phyloP scores from a whole-genome alignment of 345 rosid species.

The Capsella bursapastoris region DNA sequence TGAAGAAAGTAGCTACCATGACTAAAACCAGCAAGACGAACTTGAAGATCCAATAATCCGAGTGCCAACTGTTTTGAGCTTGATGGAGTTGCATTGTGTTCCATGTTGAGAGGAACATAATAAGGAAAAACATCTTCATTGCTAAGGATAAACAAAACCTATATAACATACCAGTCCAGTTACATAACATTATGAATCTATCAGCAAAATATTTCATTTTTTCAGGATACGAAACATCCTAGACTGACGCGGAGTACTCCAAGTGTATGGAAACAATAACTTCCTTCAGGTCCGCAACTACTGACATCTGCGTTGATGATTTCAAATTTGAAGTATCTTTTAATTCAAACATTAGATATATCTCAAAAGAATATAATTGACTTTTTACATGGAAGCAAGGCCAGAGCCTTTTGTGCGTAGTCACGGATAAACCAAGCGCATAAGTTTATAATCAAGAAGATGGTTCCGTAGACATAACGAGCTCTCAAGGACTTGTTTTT shows the following conservation, averaged over 20 bases:
- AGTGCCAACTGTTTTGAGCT: slow-evolving; percentile 71
- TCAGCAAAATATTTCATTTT: not conserved
- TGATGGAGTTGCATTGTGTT: slow-evolving; percentile 63
- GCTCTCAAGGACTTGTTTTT: slow-evolving; percentile 60
- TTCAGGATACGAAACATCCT: slow-evolving; percentile 87
- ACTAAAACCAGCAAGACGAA: slow-evolving; percentile 52
- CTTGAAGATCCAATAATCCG: slow-evolving; percentile 71
- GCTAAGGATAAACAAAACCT: not conserved
- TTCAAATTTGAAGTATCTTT: not conserved
- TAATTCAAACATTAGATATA: slow-evolving; percentile 1
- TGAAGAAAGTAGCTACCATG: slow-evolving; percentile 63
- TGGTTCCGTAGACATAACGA: slow-evolving; percentile 71
- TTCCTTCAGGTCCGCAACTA: slow-evolving; percentile 70
- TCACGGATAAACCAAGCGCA: slow-evolving; percentile 89
- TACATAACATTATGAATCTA: not conserved
- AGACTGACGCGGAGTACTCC: slow-evolving; percentile 94
- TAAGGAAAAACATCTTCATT: slow-evolving; percentile 74
- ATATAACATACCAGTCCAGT: not conserved
- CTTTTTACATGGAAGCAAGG: slow-evolving; percentile 59
- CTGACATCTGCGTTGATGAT: slow-evolving; percentile 55
- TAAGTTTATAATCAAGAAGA: slow-evolving; percentile 71
- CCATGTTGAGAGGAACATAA: slow-evolving; percentile 69
- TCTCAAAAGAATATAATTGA: slow-evolving; percentile 19
- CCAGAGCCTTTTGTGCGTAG: slow-evolving; percentile 64
- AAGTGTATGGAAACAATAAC: slow-evolving; percentile 60